Percentiles rank a stretch among this genome's conserved stretches.
phyloP scores from a whole-genome alignment of 805 yeast genomes.

The Candida dajiaensis region DNA sequence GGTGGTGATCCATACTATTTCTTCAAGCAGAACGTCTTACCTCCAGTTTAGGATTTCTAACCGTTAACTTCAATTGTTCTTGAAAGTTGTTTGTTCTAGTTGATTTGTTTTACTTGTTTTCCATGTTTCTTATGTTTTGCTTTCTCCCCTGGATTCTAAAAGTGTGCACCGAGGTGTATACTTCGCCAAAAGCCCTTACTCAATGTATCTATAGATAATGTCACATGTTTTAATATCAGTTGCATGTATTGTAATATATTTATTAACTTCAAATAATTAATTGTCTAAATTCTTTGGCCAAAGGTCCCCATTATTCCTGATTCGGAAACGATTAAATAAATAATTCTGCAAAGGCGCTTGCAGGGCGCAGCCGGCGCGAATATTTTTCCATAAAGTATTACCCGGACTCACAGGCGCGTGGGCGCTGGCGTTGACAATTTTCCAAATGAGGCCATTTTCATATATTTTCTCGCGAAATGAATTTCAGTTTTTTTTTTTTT shows the following conservation, averaged over 20 bases:
- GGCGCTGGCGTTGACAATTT: not conserved
- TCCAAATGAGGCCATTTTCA: not conserved
- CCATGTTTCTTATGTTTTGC: not conserved
- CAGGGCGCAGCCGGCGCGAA: no score
- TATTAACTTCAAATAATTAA: no score
- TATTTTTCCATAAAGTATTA: no score
- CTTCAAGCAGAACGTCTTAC: conserved; percentile 40
- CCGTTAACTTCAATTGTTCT: not conserved
- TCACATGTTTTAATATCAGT: not conserved
- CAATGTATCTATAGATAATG: not conserved
- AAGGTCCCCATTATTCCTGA: no score
- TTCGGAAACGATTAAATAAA: no score
- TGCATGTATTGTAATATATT: no score
- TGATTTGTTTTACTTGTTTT: not conserved
- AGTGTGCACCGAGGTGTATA: not conserved
- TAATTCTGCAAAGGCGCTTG: no score
- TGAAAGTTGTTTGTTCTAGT: not conserved
- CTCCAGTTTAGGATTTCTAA: conserved; percentile 19
- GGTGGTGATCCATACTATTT: conserved; percentile 27
- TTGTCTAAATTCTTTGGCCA: no score
- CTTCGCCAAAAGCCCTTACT: no score
- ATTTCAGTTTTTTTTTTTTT: not conserved
- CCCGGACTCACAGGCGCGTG: no score
- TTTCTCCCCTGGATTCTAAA: not conserved
- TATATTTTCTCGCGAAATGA: no score